phyloP scores from a whole-genome alignment of 2,329 filamentous ascomycete species.

The Colletotrichum destructivum region DNA sequence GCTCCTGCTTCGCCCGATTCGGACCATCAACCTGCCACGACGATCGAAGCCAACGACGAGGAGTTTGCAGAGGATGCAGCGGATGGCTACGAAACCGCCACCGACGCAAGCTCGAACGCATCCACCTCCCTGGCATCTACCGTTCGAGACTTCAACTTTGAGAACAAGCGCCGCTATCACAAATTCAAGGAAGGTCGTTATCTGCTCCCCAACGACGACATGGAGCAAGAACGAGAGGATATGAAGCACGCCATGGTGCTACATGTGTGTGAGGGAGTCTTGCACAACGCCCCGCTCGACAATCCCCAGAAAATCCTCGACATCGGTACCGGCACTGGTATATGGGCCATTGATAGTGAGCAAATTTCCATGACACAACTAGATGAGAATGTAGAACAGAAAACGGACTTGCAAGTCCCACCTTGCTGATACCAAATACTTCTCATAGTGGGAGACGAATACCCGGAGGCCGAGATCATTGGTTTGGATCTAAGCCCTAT shows the following conservation, averaged over 20 bases:
- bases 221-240: constrained; percentile 59
- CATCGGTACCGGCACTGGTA: constrained; percentile 57
- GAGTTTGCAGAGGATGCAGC: too few species aligned
- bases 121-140: constrained; percentile 52
- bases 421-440: background rate
- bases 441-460: constrained; percentile 49
- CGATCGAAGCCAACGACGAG: too few species aligned
- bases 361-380: background rate
- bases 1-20: too few species aligned
- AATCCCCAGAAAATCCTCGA: constrained; percentile 12
- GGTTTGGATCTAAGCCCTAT: constrained; percentile 36
- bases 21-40: too few species aligned
- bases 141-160: constrained; percentile 57
- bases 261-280: background rate
- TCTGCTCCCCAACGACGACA: constrained; percentile 59
- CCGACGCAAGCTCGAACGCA: constrained; percentile 42
- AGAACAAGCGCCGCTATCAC: constrained; percentile 60
- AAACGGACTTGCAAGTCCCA: too few species aligned
- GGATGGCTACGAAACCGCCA: too few species aligned
- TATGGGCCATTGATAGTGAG: constrained; percentile 70
- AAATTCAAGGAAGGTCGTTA: constrained; percentile 57
- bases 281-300: background rate
- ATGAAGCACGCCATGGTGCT: constrained; percentile 51
- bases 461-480: constrained; percentile 20
- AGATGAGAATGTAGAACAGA: fast-evolving